Percentiles rank a stretch among this genome's conserved stretches.
Evolutionary conservation across 352 stramenopile genomes (phyloP).

Genomic region (Globisporangium abappressorium): DNA sequence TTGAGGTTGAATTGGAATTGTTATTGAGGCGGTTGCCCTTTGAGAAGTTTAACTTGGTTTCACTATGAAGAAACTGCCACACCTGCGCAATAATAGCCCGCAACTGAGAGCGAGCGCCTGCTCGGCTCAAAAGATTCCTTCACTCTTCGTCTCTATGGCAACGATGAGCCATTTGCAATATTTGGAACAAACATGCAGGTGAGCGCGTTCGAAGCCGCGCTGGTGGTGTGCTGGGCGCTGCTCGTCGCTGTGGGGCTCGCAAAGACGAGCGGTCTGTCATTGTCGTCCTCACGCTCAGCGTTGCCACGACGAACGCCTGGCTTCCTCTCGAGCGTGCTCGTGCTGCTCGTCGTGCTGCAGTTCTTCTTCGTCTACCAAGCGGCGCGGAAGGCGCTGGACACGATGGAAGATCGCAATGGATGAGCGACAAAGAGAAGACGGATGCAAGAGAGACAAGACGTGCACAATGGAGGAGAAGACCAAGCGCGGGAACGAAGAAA

Average conservation of each 20-base stretch:
- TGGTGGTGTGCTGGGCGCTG: slow-evolving; percentile 34
- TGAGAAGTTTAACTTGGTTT: slow-evolving; percentile 9
- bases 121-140: not conserved
- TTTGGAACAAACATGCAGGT: slow-evolving; percentile 20
- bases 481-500: not conserved
- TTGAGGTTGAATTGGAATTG: slow-evolving; percentile 4
- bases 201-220: slow-evolving; percentile 40
- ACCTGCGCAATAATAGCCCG: not conserved
- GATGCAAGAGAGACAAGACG: not conserved
- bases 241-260: slow-evolving; percentile 24
- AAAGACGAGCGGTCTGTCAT: not conserved
- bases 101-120: not conserved
- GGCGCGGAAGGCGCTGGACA: slow-evolving; percentile 33
- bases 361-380: slow-evolving; percentile 59
- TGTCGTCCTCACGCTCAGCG: slow-evolving; percentile 3
- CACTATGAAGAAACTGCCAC: slow-evolving; percentile 7
- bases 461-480: not conserved
- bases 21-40: not conserved
- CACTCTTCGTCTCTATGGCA: not conserved
- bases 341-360: slow-evolving; percentile 46
- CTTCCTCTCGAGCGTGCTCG: slow-evolving; percentile 28
- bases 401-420: slow-evolving; percentile 5
- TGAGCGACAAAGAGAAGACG: not conserved
- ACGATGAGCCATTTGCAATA: not conserved
- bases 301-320: slow-evolving; percentile 7